phyloP scores from a whole-genome alignment of 768 basidiomycete genomes.

The Hygrocybe punicea region DNA sequence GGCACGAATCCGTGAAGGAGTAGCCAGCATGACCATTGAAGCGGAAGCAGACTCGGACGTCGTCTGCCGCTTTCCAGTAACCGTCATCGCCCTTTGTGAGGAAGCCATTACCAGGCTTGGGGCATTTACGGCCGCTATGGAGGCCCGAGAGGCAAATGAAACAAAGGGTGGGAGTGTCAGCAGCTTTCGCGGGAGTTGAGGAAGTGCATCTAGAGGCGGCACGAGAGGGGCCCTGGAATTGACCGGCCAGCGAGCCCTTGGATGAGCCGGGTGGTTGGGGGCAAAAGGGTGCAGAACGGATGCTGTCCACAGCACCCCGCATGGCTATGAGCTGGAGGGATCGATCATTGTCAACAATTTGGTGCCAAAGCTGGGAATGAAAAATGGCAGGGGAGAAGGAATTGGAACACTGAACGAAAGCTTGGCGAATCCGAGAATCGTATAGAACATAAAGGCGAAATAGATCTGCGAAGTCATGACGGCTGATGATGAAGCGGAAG shows the following conservation, averaged over 20 bases:
- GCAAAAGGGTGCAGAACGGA: neutral
- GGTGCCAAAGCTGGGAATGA: neutral
- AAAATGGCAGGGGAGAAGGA: neutral
- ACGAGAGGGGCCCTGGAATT: neutral
- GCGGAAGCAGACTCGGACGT: neutral
- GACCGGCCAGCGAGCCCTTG: neutral
- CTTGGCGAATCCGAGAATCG: neutral
- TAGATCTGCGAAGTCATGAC: neutral
- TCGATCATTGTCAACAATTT: neutral
- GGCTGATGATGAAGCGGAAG: neutral
- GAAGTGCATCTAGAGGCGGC: neutral
- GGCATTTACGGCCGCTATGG: neutral
- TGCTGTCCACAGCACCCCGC: neutral
- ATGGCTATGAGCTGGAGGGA: no score
- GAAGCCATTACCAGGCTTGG: neutral
- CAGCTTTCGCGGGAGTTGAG: neutral
- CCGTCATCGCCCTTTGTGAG: neutral
- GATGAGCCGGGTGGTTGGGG: neutral
- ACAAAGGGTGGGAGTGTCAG: neutral
- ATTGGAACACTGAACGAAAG: neutral
- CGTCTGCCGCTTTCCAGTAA: neutral
- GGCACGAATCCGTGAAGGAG: neutral
- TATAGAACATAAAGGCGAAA: neutral
- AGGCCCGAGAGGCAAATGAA: neutral
- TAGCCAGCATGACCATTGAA: conserved; percentile 1